Conservation (phyloP, 202 grass and related monocot genomes). For the Cymbopogon flexuosus region DNA sequence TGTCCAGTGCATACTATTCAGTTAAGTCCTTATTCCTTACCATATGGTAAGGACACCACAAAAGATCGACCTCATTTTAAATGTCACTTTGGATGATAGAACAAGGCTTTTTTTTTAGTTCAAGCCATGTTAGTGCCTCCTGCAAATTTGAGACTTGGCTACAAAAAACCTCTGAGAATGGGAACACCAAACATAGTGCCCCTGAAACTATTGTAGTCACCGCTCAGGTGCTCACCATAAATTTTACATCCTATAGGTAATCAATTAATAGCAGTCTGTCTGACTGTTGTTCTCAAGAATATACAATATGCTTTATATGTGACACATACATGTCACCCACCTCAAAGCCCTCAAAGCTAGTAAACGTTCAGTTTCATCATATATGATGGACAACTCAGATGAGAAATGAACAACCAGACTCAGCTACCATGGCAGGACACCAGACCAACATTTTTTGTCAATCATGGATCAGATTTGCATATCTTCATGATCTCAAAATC, state of each 20-base stretch:
- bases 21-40: neutral
- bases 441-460: conserved; percentile 47
- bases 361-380: neutral
- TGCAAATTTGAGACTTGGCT: neutral
- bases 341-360: neutral
- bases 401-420: conserved; percentile 62
- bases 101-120: neutral
- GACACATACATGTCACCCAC: neutral
- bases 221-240: too few species aligned
- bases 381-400: conserved; percentile 51
- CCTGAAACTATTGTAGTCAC: neutral
- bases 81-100: neutral
- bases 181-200: neutral
- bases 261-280: neutral
- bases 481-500: conserved; percentile 59
- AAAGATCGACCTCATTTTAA: neutral
- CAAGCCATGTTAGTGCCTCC: neutral
- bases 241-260: neutral
- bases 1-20: neutral
- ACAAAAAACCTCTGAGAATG: neutral
- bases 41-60: too few species aligned
- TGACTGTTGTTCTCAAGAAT: neutral
- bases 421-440: conserved; percentile 50
- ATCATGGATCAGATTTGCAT: conserved; percentile 42
- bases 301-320: conserved; percentile 10